Evolutionary conservation across 2,329 filamentous ascomycete species (phyloP), one percentile per base, ranked within the genome.

Genomic region (Biscogniauxia marginata): DNA sequence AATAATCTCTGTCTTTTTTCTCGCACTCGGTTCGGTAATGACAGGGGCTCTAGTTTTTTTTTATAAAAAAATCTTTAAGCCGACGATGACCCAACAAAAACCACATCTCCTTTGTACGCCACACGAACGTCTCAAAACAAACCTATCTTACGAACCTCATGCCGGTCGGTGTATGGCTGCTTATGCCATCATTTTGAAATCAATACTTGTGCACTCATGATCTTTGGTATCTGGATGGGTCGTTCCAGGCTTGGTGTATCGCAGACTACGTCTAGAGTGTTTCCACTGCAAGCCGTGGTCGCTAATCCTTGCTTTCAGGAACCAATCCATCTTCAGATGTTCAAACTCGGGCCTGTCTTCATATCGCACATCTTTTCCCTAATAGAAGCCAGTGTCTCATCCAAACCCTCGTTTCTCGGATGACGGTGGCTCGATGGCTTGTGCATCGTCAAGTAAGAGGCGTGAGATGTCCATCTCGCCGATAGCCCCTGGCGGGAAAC

Each of bases 381-480:
- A 46, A 49, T 45, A 53, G 7, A 21, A 16, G 20, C 7, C 21
- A 11, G 16, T 19, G 16, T 16, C 39, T 68, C 62, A 70, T 44
- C 68, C 67, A 39, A 65, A 59, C 20, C 69, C 69, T 44, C 69
- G 63, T 55, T 64, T 65, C 21, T 72, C 70, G 4, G 59, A 51
- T 23, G 58, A 54, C 9, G 63, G 46, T 8, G 63, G 51, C 23
- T 71, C 68, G 22, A 63, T 54, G 13, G 55, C 53, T 49, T 74
- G 74, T 3, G 72, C 71, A 59, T 84, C 82, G 52, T 85, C 82
- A n/a, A 86, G 74, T 2, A 86, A 68, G 1, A 87, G 73, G 11
- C 84, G 77, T 16, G 82, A 83, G 47, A 86, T 84, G 51, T 84
- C 84, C 84, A 86, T 86, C 66, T 85, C 84, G 16, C 81, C 78